These are phyloP conservation scores for Myriosclerotinia scirpicola DNA, from an alignment of 2,329 filamentous ascomycete genomes.

Conservation along the genomic window DNA sequence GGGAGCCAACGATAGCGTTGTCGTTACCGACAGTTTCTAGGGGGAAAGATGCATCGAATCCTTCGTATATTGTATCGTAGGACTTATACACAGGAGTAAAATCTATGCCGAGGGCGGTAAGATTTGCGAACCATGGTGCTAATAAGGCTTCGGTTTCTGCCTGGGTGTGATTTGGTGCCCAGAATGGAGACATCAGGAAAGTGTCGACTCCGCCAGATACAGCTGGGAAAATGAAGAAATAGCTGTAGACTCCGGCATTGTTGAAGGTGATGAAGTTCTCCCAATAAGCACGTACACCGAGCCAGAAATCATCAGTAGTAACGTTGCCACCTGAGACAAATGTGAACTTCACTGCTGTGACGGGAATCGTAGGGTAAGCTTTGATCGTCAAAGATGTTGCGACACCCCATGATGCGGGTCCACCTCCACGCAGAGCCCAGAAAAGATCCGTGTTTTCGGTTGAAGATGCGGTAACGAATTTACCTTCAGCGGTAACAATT, in stretches of 20 bases:
- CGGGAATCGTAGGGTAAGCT: slow-evolving; percentile 45
- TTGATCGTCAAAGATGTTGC: slow-evolving; percentile 57
- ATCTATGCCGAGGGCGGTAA: slow-evolving; percentile 31
- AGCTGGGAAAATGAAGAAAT: slow-evolving; percentile 39
- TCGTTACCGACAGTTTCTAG: slow-evolving; percentile 41
- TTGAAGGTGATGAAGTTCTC: slow-evolving; percentile 46
- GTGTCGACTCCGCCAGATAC: not conserved
- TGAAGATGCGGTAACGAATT: slow-evolving; percentile 30
- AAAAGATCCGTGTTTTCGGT: slow-evolving; percentile 32
- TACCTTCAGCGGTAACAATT: slow-evolving; percentile 28
- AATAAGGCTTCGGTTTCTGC: slow-evolving; percentile 37
- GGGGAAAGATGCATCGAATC: slow-evolving; percentile 46
- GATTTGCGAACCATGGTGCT: slow-evolving; percentile 44
- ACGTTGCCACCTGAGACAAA: slow-evolving; percentile 48
- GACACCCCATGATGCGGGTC: slow-evolving; percentile 54
- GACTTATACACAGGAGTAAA: slow-evolving; percentile 39
- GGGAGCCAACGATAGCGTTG: slow-evolving; percentile 42
- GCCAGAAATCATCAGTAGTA: slow-evolving; percentile 49
- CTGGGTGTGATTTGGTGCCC: slow-evolving; percentile 38
- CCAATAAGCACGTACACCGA: slow-evolving; percentile 53
- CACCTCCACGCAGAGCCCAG: slow-evolving; percentile 35
- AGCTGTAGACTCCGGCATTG: slow-evolving; percentile 38
- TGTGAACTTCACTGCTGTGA: slow-evolving; percentile 45
- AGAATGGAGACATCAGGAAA: slow-evolving; percentile 30
- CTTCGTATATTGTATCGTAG: slow-evolving; percentile 26